Base-by-base conservation (phyloP, 805 yeast genomes). In the Wickerhamomyces bisporus region DNA sequence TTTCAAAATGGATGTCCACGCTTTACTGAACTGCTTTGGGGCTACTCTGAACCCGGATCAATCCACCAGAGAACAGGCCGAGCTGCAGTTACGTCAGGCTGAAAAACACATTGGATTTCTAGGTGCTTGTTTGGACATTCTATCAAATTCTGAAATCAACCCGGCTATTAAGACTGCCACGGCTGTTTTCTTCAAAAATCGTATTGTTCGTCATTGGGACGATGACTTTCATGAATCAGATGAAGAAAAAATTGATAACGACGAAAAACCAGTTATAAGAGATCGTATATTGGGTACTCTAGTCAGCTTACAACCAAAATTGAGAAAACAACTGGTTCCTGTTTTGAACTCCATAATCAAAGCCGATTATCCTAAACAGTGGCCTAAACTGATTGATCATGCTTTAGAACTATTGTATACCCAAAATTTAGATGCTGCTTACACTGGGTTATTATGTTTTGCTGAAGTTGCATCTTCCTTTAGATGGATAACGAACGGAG, bases 161-260 rank as follows among this genome's bases (percentile, higher is more conserved):
- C 60, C 62, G 2, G 73, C 68, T 18, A 69, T 83, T 35, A 73
- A 79, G 48, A 65, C 77, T 34, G 85, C 94, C 11, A 82, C 94
- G 2, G 88, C 93, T 0, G 79, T 91, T 5, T 86, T 77, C 59
- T 76, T 87, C 59, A 91, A 91, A 58, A 89, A 91, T 59, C 70
- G 79, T 40, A 70, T 87, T 17, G 64, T 69, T 13, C 69, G 75
- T 26, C 69, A 74, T 36, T 89, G 97, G 97, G 53, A 45, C 33
- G 45, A 58, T 11, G 45, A 46, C 9, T 46, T 57, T 13, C 55
- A 49, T 11, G 66, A 57, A n/a, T 53, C 49, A n/a, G 42, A 53
- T 9, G 53, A 57, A 6, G 41, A 45, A 21, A 45, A 40, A 15
- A 77, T 86, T 11, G 82, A 79, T 46, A 64, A 66, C 4, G 88